phyloP scores from a whole-genome alignment of 257 asterid genomes.

The Salvia hispanica region DNA sequence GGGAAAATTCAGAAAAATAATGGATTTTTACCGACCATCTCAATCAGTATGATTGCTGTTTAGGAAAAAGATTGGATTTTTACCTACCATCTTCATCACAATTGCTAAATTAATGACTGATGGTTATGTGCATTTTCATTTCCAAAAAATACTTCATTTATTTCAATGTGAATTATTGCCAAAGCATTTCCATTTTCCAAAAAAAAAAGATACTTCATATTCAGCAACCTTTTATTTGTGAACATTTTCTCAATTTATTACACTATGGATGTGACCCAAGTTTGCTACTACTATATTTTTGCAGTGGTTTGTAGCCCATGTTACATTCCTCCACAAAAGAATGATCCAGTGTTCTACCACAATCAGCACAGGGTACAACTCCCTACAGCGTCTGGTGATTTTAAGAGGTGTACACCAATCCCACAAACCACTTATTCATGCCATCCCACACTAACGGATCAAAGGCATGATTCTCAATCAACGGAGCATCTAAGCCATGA shows the following conservation, averaged over 20 bases:
- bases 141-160: no score
- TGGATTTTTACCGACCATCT: no score
- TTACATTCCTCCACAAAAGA: slow-evolving; percentile 43
- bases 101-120: no score
- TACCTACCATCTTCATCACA: neutral
- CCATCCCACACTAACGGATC: no score
- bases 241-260: neutral
- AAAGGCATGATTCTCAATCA: neutral
- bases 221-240: no score
- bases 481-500: slow-evolving; percentile 9
- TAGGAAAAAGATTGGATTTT: neutral
- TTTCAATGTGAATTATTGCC: no score
- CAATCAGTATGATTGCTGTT: no score
- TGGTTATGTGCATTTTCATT: no score
- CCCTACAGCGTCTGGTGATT: slow-evolving; percentile 38
- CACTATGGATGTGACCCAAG: neutral
- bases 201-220: no score
- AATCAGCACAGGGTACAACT: slow-evolving; percentile 35
- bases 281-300: neutral
- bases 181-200: no score
- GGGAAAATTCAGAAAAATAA: no score
- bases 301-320: slow-evolving; percentile 64
- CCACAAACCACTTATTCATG: neutral
- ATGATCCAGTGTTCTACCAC: no score
- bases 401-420: slow-evolving; percentile 39